These are phyloP conservation scores for Sporisorium exsertum DNA, from an alignment of 1,284 basidiomycete genomes.

Conservation along the genomic window DNA sequence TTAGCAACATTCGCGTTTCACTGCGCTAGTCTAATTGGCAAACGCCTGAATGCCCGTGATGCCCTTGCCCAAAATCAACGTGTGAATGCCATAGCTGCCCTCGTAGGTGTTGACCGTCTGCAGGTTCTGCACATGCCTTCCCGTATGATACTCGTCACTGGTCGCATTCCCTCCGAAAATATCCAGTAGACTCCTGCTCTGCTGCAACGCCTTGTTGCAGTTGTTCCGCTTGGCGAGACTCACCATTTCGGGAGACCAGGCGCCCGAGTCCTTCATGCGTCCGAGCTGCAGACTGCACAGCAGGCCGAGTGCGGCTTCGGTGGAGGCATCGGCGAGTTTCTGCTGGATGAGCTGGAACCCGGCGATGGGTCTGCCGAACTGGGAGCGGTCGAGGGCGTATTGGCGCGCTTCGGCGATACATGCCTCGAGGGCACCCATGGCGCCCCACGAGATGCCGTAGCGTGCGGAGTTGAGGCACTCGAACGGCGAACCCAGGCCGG, in stretches of 20 bases:
- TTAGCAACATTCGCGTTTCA: not conserved
- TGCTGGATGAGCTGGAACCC: conserved; percentile 93
- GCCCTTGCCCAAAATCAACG: conserved; percentile 86
- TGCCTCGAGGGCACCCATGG: conserved; percentile 80
- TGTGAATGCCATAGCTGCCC: conserved; percentile 69
- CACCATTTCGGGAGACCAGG: conserved; percentile 83
- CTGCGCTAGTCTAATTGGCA: conserved; percentile 22
- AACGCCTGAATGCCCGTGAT: conserved; percentile 89
- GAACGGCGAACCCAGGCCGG: conserved; percentile 63
- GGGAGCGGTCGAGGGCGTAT: conserved; percentile 86
- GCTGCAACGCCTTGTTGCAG: conserved; percentile 81
- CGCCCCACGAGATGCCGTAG: conserved; percentile 66
- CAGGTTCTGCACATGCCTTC: conserved; percentile 59
- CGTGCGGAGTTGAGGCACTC: conserved; percentile 65
- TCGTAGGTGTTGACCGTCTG: conserved; percentile 66
- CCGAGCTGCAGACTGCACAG: conserved; percentile 80
- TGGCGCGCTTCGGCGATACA: conserved; percentile 82
- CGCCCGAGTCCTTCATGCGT: conserved; percentile 84
- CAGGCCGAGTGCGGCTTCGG: conserved; percentile 84
- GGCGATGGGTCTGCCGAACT: conserved; percentile 89
- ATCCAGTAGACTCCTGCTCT: conserved; percentile 73
- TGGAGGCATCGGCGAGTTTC: conserved; percentile 93
- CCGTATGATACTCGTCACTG: conserved; percentile 58
- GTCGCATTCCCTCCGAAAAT: conserved; percentile 73
- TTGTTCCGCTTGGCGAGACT: conserved; percentile 96